Base-by-base conservation (phyloP, 306 rosid genomes). In the Castanospermum australe region DNA sequence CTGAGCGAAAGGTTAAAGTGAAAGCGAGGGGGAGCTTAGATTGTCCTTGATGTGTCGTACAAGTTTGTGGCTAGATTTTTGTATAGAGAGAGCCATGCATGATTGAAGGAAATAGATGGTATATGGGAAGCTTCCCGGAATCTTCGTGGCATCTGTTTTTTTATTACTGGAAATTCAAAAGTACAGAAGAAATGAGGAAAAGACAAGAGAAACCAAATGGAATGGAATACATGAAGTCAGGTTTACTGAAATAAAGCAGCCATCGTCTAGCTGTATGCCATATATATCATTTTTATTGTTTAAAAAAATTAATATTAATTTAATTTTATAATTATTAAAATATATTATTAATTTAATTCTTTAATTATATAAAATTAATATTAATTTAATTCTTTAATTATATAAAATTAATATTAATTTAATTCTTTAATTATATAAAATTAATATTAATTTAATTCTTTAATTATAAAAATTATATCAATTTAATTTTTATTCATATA, bases 61-160 rank as follows among this genome's bases (percentile, higher is more conserved):
- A 73, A 61, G 21, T 25, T 3, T 39, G 61, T 68, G 63, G 13
- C 24, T 14, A 25, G 0, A 30, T 30, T 45, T 42, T 42, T 48
- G 20, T 1, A 15, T 14, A 63, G 8, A 45, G 8, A 45, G 8
- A 51, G 30, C 54, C 59, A 41, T 64, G 47, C 71, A 71, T 71
- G 83, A 83, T 63, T 63, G 79, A 47, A 62, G 75, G 36, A 28
- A 5, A 51, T 11, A 71, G 51, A 5, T 38, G 7, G 39, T 35
- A 57, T n/a, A n/a, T n/a, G n/a, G 64, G 71, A 77, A 64, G 65
- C 71, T 54, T 82, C 75, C 7, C 4, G 18, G 81, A 68, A 75
- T 67, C 50, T 60, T 68, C 66, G 63, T 45, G 59, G 71, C 28
- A 22, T 44, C 21, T n/a, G n/a, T n/a, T n/a, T n/a, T n/a, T n/a